Evolutionary conservation across 345 rosid species (phyloP).

Genomic region (Arabis hirsuta): DNA sequence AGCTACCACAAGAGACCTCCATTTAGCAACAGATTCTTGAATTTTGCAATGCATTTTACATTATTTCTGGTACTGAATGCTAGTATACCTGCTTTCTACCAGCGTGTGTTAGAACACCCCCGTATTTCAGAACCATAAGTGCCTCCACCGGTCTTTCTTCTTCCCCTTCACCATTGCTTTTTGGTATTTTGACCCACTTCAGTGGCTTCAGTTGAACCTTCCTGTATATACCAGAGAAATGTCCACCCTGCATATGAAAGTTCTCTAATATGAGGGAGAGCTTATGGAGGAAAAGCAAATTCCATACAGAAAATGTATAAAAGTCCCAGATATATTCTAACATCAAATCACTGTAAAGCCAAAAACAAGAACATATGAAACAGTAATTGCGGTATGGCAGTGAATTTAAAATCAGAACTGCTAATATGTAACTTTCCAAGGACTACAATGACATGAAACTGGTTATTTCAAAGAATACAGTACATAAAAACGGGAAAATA

Average conservation of each 20-base stretch:
- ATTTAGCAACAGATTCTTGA: background rate
- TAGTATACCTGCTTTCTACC: conserved; percentile 92
- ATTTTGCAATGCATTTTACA: conserved; percentile 2
- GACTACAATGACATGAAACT: conserved; percentile 2
- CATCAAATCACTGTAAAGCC: background rate
- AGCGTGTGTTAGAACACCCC: conserved; percentile 99
- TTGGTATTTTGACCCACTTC: conserved; percentile 86
- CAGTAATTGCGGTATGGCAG: background rate
- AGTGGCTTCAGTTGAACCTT: conserved; percentile 98
- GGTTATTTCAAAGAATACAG: conserved; percentile 11
- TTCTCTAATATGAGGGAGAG: conserved; percentile 16
- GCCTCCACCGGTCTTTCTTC: conserved; percentile 97
- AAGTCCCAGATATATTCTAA: conserved; percentile 14
- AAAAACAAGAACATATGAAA: conserved; percentile 13
- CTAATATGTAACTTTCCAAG: background rate
- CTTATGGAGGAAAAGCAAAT: conserved; percentile 20
- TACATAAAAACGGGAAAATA: conserved; percentile 19
- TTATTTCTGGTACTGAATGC: conserved; percentile 16
- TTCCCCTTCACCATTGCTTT: conserved; percentile 82
- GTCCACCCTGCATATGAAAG: conserved; percentile 75
- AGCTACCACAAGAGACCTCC: conserved; percentile 15
- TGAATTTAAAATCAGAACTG: background rate
- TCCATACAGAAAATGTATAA: conserved; percentile 20
- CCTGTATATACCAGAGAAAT: conserved; percentile 98
- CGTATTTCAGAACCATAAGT: conserved; percentile 97